Evolutionary conservation across 2,329 filamentous ascomycete genomes (phyloP).

Genomic region (Aspergillus sp.): DNA sequence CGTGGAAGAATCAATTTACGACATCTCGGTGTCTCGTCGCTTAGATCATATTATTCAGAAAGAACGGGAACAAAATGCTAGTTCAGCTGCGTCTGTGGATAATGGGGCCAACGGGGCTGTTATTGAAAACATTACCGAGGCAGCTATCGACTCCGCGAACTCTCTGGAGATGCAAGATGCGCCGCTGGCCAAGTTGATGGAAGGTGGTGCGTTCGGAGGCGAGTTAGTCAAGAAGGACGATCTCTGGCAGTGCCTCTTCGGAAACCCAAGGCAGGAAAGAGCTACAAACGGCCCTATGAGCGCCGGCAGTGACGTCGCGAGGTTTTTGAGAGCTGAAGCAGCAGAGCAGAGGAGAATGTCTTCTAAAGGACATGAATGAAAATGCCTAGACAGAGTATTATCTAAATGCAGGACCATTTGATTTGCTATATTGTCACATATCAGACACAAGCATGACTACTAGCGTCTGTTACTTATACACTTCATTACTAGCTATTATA

Average conservation of each 20-base stretch:
- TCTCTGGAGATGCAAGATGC: conserved; percentile 78
- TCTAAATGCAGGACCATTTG: not conserved
- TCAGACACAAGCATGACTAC: not conserved
- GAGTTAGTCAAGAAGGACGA: conserved; percentile 78
- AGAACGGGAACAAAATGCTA: conserved; percentile 33
- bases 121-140: conserved; percentile 51
- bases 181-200: conserved; percentile 68
- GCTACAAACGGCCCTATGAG: conserved; percentile 14
- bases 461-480: not conserved
- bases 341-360: conserved; percentile 47
- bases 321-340: conserved; percentile 56
- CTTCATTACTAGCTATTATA: not conserved
- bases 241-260: conserved; percentile 87
- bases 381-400: not conserved
- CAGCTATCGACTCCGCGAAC: conserved; percentile 76
- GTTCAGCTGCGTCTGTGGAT: not conserved
- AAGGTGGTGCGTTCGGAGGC: conserved; percentile 67
- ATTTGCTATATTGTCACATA: not conserved
- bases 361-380: not conserved
- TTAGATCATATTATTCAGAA: conserved; percentile 69
- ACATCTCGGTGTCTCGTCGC: conserved; percentile 76
- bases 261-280: conserved; percentile 43
- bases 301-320: conserved; percentile 47
- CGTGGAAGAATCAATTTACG: conserved; percentile 88
- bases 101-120: conserved; percentile 15